Evolutionary conservation across 148 eudicot species (phyloP), one percentile per base, ranked within the genome.

Genomic region (Dianthus caryophyllus): DNA sequence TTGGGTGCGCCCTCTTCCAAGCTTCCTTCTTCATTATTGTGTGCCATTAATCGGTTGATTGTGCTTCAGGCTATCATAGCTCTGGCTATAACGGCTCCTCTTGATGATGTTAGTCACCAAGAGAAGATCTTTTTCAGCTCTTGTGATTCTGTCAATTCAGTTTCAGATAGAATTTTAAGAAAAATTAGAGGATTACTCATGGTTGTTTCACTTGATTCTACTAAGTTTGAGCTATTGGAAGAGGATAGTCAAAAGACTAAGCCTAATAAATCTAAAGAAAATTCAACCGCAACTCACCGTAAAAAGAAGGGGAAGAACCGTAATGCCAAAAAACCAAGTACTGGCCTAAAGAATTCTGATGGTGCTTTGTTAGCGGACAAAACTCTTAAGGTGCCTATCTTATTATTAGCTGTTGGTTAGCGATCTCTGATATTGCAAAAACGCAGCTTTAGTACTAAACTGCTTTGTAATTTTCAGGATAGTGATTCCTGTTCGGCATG

Each of bases 171-270:
- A 64, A 65, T 90, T 73, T 78, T 80, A 58, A 83, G 96, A 71
- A 90, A 84, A 72, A 51, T 94, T 61, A 82, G 97, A 48, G 99
- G 89, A 68, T 58, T 94, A 48, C 84, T 94, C 60, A 88, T 90
- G 97, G 83, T 77, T 76, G 74, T 94, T 75, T 94, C 99, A 54
- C 93, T 90, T 75, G 97, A 90, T 78, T 86, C 81, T 76, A 94
- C 95, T 63, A 88, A 84, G 76, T 67, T 79, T 77, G 97, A 94
- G 82, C 86, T 94, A 67, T 75, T 90, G 27, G 96, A 87, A 64
- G 96, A 86, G 70, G 84, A 71, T 59, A 75, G 66, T 20, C 30
- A 59, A 38, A 76, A 75, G 38, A 7, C 69, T 58, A 47, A 75
- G 30, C 33, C 80, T 25, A 88, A 79, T 53, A 84, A 82, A 77